Base-by-base conservation (phyloP, 1,284 basidiomycete species). In the Rhodotorula sp. region DNA sequence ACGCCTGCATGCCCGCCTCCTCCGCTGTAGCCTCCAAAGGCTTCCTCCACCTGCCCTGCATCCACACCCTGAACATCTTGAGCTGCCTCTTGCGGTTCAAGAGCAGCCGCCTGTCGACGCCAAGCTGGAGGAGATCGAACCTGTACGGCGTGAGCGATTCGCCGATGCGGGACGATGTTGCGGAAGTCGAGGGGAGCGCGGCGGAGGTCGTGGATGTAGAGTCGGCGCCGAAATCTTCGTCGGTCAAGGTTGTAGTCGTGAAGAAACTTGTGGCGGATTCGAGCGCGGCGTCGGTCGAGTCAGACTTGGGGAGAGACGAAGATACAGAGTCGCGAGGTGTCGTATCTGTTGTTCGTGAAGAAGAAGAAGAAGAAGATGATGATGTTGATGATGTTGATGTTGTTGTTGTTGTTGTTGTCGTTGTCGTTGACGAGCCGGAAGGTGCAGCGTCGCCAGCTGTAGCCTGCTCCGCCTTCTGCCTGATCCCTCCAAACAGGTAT, bases 1-100 rank as follows among this genome's bases (percentile, higher is more conserved):
- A 28, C 44, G 2, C 20, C 44, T 30, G 8, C 40, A 1, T 44
- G 4, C 2, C 26, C 26, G 13, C 11, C 6, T 57, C 26, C 40
- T 28, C 40, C 28, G 22, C 28, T 18, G 10, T 22, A 13, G n/a
- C 60, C 1, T 55, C 61, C 0, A 56, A 5, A 20, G 67, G 62
- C 51, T 68, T 64, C 52, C 62, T 59, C 62, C 62, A 64, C 56
- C 64, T 62, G 16, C 73, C 78, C 63, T 79, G 78, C 66, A 78
- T 59, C 78, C 78, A 79, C 15, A 78, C 70, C 26, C 94, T 84
- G 80, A 94, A 95, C 94, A 97, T 97, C 81, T 94, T 93, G 64
- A 94, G 82, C 81, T 93, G 89, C 65, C 91, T 84, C 80, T 94
- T 96, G 61, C 94, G 84, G 79, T 97, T 97, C 52, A 97, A 88